Evolutionary conservation across 2,329 filamentous ascomycete genomes (phyloP).

Genomic region (Ophiocordyceps camponoti-rufipedis): DNA sequence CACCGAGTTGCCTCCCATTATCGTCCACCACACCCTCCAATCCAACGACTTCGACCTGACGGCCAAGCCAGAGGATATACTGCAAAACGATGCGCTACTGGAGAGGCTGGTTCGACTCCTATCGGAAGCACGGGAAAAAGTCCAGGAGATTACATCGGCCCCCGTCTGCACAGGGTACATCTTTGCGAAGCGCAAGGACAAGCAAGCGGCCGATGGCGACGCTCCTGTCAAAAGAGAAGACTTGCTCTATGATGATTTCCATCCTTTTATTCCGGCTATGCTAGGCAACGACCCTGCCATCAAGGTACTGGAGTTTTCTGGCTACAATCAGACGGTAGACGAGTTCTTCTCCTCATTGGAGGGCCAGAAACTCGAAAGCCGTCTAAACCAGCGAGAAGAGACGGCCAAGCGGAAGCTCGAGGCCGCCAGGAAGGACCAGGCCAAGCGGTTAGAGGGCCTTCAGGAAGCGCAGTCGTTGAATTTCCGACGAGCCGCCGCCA

Average conservation of each 20-base stretch:
- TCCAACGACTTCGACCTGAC: conserved; percentile 51
- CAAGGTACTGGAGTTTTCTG: conserved; percentile 57
- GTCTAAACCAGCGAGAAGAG: conserved; percentile 64
- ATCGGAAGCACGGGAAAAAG: conserved; percentile 48
- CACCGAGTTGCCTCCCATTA: conserved; percentile 70
- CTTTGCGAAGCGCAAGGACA: conserved; percentile 46
- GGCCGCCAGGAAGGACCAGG: conserved; percentile 66
- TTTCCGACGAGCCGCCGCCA: conserved; percentile 71
- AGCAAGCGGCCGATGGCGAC: conserved; percentile 12
- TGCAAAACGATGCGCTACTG: conserved; percentile 46
- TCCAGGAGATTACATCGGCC: conserved; percentile 48
- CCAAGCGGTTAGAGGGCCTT: conserved; percentile 66
- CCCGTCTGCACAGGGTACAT: conserved; percentile 67
- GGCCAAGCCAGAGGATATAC: conserved; percentile 47
- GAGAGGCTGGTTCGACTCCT: conserved; percentile 51
- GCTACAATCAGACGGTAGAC: conserved; percentile 86
- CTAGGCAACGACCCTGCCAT: conserved; percentile 49
- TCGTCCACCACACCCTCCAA: conserved; percentile 73
- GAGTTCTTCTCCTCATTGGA: conserved; percentile 96
- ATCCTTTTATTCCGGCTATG: conserved; percentile 75
- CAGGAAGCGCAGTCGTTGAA: conserved; percentile 70
- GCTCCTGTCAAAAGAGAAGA: conserved; percentile 21
- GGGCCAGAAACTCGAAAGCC: conserved; percentile 76
- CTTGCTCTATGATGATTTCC: conserved; percentile 82
- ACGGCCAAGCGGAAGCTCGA: conserved; percentile 71